Evolutionary conservation across 345 rosid species (phyloP).

Genomic region (Psidium guajava): DNA sequence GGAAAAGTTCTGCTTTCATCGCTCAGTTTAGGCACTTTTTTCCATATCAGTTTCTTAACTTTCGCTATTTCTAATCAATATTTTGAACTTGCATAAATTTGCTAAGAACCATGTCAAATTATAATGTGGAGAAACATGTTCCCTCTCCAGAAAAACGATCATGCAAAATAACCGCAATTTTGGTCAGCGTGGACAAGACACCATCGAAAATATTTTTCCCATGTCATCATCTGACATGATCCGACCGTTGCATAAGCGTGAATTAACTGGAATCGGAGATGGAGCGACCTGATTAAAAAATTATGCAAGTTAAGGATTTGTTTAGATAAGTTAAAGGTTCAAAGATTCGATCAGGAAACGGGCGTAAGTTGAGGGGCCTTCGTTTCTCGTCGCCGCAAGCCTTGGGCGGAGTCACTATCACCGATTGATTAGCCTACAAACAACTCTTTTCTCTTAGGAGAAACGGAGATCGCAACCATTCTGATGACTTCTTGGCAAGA

Average conservation of each 20-base stretch:
- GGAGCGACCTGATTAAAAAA: not conserved
- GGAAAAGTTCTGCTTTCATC: not conserved
- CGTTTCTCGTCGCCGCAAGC: not conserved
- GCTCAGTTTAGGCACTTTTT: not conserved
- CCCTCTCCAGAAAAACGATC: not conserved
- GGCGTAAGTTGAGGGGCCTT: not conserved
- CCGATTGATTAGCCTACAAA: not conserved
- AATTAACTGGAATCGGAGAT: not conserved
- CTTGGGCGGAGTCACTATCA: not conserved
- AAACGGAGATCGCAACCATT: not conserved
- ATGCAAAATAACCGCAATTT: not conserved
- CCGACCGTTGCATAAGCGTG: not conserved
- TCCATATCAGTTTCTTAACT: not conserved
- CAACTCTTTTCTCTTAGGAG: not conserved
- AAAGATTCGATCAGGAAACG: not conserved
- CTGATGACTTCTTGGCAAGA: not conserved
- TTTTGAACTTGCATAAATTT: not conserved
- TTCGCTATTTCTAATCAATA: not conserved
- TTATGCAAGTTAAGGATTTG: not conserved
- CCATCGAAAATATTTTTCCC: not conserved
- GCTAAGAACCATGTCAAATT: not conserved
- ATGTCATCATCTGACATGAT: not conserved
- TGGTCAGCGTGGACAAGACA: not conserved
- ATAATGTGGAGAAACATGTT: not conserved
- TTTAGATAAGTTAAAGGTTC: not conserved